Percentiles rank a stretch among this genome's conserved stretches.
These are phyloP conservation scores for Cornus florida DNA, from an alignment of 148 eudicot species.

Conservation along the genomic window DNA sequence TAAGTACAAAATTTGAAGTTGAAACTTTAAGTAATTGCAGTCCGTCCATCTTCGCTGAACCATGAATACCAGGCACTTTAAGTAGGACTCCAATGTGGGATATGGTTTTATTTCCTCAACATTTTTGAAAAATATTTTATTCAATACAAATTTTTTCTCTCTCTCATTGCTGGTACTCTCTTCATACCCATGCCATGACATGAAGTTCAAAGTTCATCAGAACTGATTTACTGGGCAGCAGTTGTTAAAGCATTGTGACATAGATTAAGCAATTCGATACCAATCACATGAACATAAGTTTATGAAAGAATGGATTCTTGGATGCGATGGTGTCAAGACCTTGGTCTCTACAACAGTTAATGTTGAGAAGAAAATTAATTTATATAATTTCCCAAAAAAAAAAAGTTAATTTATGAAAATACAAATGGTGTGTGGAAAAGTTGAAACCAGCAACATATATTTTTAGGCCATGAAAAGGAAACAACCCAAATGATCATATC, in stretches of 20 bases:
- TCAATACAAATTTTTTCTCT: no score
- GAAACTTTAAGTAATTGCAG: neutral
- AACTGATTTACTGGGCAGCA: neutral
- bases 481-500: neutral
- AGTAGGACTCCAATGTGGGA: neutral
- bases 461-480: neutral
- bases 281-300: neutral
- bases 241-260: neutral
- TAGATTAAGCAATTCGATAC: neutral
- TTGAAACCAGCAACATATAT: no score
- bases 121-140: no score
- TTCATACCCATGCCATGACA: neutral
- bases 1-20: neutral
- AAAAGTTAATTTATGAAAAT: no score
- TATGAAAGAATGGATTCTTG: neutral
- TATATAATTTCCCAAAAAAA: no score
- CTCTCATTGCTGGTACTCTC: neutral
- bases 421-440: no score
- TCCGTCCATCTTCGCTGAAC: neutral
- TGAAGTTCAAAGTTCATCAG: neutral
- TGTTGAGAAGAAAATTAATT: no score
- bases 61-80: neutral
- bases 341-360: no score
- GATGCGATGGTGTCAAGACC: neutral
- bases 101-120: neutral